A percentile compares a stretch with the other conserved stretches of the same genome.
These are phyloP conservation scores for Starmera dryadoides DNA, from an alignment of 805 yeast species.

Conservation along the genomic window DNA sequence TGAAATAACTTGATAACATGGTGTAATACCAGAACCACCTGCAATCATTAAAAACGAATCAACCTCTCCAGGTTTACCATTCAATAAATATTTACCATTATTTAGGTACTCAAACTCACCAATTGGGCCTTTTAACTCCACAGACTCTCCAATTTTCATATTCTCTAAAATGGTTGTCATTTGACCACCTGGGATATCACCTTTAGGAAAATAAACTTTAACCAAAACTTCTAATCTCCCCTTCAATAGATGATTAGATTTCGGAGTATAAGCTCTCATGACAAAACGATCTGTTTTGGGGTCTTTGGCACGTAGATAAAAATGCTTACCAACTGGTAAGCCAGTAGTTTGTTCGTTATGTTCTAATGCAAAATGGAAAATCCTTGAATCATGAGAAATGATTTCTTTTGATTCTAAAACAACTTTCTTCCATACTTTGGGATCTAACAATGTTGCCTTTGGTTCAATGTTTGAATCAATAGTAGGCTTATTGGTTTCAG, in stretches of 20 bases:
- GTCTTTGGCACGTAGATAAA: slow-evolving; percentile 21
- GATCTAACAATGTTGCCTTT: slow-evolving; percentile 18
- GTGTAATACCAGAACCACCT: slow-evolving; percentile 85
- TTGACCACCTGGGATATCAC: slow-evolving; percentile 24
- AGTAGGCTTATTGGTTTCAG: not conserved
- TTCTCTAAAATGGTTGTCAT: slow-evolving; percentile 23
- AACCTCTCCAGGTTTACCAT: slow-evolving; percentile 27
- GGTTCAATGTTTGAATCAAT: not conserved
- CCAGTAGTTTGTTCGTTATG: slow-evolving; percentile 25
- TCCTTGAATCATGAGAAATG: slow-evolving; percentile 22
- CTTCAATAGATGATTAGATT: slow-evolving; percentile 18
- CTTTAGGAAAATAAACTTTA: slow-evolving; percentile 25
- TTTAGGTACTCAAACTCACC: slow-evolving; percentile 51
- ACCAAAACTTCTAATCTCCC: slow-evolving; percentile 24
- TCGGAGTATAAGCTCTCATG: slow-evolving; percentile 29
- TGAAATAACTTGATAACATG: slow-evolving; percentile 72
- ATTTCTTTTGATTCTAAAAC: slow-evolving; percentile 14
- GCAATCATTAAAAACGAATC: slow-evolving; percentile 46
- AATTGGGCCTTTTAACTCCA: slow-evolving; percentile 68
- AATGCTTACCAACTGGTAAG: slow-evolving; percentile 25
- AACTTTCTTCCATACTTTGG: slow-evolving; percentile 22
- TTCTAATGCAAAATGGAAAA: slow-evolving; percentile 23
- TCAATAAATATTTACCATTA: slow-evolving; percentile 43
- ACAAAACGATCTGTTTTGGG: slow-evolving; percentile 17
- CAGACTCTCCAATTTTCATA: slow-evolving; percentile 40